Evolutionary conservation across 2,329 filamentous ascomycete genomes (phyloP).

Genomic region (Cercospora zeina): DNA sequence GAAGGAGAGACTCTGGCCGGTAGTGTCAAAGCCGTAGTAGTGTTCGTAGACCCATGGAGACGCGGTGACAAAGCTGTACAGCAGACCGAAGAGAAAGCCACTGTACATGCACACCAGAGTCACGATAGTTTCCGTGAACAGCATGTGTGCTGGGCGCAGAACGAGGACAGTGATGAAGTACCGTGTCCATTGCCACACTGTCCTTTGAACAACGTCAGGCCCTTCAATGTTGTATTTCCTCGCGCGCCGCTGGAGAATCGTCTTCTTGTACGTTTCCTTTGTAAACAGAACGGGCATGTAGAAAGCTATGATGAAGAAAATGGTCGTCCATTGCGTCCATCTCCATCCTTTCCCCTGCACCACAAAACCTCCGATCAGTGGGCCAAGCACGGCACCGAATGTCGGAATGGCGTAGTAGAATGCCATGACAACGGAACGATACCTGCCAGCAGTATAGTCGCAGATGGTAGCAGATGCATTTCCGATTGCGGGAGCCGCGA

Average conservation of each 20-base stretch:
- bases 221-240: conserved; percentile 33
- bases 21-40: conserved; percentile 35
- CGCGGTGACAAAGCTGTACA: conserved; percentile 48
- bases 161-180: conserved; percentile 33
- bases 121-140: conserved; percentile 48
- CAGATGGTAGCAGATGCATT: conserved; percentile 39
- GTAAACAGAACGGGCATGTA: conserved; percentile 37
- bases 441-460: conserved; percentile 37
- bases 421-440: conserved; percentile 34
- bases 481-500: conserved; percentile 39
- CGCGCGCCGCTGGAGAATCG: conserved; percentile 37
- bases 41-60: conserved; percentile 39
- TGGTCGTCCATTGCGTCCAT: conserved; percentile 41
- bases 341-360: conserved; percentile 38
- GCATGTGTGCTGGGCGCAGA: conserved; percentile 39
- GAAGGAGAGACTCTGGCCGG: conserved; percentile 41
- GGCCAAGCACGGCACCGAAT: conserved; percentile 40
- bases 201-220: conserved; percentile 22
- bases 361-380: conserved; percentile 45
- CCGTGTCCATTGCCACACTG: conserved; percentile 19
- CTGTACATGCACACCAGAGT: conserved; percentile 46
- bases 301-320: conserved; percentile 38
- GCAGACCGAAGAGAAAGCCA: conserved; percentile 45
- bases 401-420: conserved; percentile 38
- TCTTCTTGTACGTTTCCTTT: conserved; percentile 41